Base-by-base conservation (phyloP, 495 filamentous ascomycete genomes). In the Penicillium odoratum region DNA sequence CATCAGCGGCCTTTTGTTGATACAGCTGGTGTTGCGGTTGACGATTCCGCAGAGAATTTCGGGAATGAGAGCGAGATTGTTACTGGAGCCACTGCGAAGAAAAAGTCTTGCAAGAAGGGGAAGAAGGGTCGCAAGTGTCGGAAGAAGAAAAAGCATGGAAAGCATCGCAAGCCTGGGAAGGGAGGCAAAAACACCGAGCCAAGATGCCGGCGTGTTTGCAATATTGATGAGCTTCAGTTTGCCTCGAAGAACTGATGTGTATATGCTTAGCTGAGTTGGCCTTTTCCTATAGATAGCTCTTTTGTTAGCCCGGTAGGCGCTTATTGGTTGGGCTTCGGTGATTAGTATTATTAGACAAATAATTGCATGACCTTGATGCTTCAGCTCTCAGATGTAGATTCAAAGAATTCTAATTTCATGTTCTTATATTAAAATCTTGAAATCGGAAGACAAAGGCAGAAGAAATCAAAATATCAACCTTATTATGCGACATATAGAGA, bases 191-290 rank as follows among this genome's bases (percentile, higher is more conserved):
- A 30, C 18, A 36, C 36, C 9, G 16, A 36, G 3, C 33, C 48
- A 4, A 16, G 7, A 16, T 66, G 64, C 53, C 54, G n/a, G 15
- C 57, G 60, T 21, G 18, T 52, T 10, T 66, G 64, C 33, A 58
- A 63, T 30, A 59, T 66, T 52, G 64, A 66, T 51, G 60, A 60
- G 40, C 50, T 60, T 1, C 48, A 55, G 18, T 56, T 62, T 40
- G 56, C 29, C 11, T 42, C 51, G 13, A 34, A 51, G 42, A 49
- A 36, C n/a, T 66, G 15, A 49, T 29, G 10, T 33, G 38, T 25
- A 16, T 25, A 16, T 16, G 15, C 4, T 33, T 48, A 33, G 25
- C n/a, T 29, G 26, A 3, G 8, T 29, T 30, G 3, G 11, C 10
- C 15, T 15, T 29, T 16, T 30, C 13, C 26, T 48, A 0, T 6